Percentiles rank a stretch among this genome's conserved stretches.
These are phyloP conservation scores for Mimosa bimucronata DNA, from an alignment of 306 rosid species.

Conservation along the genomic window DNA sequence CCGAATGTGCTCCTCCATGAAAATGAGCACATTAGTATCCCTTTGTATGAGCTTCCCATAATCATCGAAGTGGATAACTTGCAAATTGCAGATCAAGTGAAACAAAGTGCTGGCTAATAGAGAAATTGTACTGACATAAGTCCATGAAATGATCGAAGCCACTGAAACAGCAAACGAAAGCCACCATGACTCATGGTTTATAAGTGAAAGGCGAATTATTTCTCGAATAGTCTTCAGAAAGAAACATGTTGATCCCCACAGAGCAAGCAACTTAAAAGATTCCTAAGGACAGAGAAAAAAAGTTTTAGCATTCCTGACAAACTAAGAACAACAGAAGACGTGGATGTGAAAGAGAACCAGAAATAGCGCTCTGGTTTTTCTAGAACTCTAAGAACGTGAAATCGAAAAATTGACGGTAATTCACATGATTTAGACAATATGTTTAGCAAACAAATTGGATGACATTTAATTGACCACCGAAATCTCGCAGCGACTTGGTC, in stretches of 20 bases:
- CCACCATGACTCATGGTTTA: constrained; percentile 58
- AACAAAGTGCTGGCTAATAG: constrained; percentile 79
- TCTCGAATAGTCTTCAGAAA: constrained; percentile 66
- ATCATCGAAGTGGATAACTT: constrained; percentile 77
- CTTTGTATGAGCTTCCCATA: constrained; percentile 78
- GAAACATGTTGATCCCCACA: constrained; percentile 68
- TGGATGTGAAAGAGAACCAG: not conserved
- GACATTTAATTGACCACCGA: constrained; percentile 11
- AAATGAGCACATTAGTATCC: constrained; percentile 60
- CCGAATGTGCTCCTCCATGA: constrained; percentile 79
- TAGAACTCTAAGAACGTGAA: constrained; percentile 20
- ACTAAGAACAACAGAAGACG: not conserved
- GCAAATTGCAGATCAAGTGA: constrained; percentile 86
- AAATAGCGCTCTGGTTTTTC: not conserved
- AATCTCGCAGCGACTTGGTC: not conserved
- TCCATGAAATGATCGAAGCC: constrained; percentile 68
- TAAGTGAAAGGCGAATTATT: constrained; percentile 50
- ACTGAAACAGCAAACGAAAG: constrained; percentile 49
- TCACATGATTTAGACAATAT: not conserved
- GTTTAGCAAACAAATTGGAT: not conserved
- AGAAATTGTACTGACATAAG: constrained; percentile 70
- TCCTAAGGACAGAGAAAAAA: constrained; percentile 41
- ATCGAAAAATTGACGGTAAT: not conserved
- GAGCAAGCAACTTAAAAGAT: constrained; percentile 60
- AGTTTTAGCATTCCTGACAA: not conserved